These are phyloP conservation scores for Rusavskia elegans DNA, from an alignment of 495 filamentous ascomycete species.

Conservation along the genomic window DNA sequence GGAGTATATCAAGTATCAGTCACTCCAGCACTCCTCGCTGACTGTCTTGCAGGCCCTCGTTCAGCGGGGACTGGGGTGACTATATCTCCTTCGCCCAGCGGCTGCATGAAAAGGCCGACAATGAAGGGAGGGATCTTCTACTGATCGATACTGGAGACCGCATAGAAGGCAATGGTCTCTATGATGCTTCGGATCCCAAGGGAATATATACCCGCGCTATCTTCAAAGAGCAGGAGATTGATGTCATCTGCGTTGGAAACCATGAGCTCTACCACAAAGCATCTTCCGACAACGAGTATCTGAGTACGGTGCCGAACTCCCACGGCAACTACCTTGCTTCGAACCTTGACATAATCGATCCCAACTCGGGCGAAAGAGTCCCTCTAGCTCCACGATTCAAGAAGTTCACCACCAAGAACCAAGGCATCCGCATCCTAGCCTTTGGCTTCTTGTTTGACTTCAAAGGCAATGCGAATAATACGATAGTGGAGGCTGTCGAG, in stretches of 20 bases:
- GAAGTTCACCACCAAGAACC: conserved; percentile 81
- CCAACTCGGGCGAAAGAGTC: conserved; percentile 46
- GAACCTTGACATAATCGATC: conserved; percentile 78
- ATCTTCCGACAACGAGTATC: conserved; percentile 62
- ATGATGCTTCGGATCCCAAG: conserved; percentile 76
- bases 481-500: conserved; percentile 60
- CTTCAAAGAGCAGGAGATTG: conserved; percentile 62
- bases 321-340: conserved; percentile 64
- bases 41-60: conserved; percentile 46
- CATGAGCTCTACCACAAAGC: conserved; percentile 82
- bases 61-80: conserved; percentile 93
- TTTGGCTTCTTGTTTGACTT: conserved; percentile 96
- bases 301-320: conserved; percentile 64
- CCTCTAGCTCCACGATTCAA: conserved; percentile 70
- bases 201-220: conserved; percentile 80
- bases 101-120: conserved; percentile 62
- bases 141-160: conserved; percentile 90
- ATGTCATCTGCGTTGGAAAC: conserved; percentile 80
- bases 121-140: conserved; percentile 63
- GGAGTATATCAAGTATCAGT: conserved; percentile 34
- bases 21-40: conserved; percentile 5
- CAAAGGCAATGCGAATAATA: conserved; percentile 75
- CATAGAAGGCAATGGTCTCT: conserved; percentile 92
- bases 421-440: conserved; percentile 65
- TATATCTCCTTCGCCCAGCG: conserved; percentile 85